Evolutionary conservation across 2,329 filamentous ascomycete species (phyloP).

Genomic region (Cladophialophora immunda): DNA sequence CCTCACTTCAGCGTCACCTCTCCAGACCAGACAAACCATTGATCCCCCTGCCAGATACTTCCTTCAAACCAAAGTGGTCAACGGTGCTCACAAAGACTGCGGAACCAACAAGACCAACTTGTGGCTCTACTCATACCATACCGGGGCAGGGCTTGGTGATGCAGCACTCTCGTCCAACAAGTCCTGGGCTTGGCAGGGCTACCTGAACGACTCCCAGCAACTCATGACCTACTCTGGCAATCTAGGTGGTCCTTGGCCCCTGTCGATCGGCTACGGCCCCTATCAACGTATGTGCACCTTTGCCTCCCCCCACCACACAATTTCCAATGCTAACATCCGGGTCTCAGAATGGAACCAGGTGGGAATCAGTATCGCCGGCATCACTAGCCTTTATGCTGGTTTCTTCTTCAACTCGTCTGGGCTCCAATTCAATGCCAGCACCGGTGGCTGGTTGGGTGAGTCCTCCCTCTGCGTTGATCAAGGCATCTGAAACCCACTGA

Average conservation of each 20-base stretch:
- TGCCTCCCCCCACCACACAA: not conserved
- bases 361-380: conserved; percentile 38
- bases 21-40: conserved; percentile 32
- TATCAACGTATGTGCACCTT: conserved; percentile 37
- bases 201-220: conserved; percentile 38
- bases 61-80: conserved; percentile 36
- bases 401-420: conserved; percentile 41
- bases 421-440: conserved; percentile 37
- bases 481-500: conserved; percentile 13
- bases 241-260: conserved; percentile 38
- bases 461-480: not conserved
- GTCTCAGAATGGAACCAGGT: conserved; percentile 34
- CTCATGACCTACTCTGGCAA: conserved; percentile 37
- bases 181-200: conserved; percentile 35
- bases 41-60: conserved; percentile 35
- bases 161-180: conserved; percentile 36
- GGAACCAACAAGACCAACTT: conserved; percentile 40
- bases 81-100: conserved; percentile 31
- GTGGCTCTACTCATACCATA: conserved; percentile 40
- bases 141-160: conserved; percentile 40
- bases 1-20: conserved; percentile 29
- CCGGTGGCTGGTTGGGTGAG: conserved; percentile 37
- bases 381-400: conserved; percentile 10
- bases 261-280: conserved; percentile 27
- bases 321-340: conserved; percentile 17